Evolutionary conservation across 192 early-diverging fungal genomes (phyloP).

Genomic region (Coemansia umbellata): DNA sequence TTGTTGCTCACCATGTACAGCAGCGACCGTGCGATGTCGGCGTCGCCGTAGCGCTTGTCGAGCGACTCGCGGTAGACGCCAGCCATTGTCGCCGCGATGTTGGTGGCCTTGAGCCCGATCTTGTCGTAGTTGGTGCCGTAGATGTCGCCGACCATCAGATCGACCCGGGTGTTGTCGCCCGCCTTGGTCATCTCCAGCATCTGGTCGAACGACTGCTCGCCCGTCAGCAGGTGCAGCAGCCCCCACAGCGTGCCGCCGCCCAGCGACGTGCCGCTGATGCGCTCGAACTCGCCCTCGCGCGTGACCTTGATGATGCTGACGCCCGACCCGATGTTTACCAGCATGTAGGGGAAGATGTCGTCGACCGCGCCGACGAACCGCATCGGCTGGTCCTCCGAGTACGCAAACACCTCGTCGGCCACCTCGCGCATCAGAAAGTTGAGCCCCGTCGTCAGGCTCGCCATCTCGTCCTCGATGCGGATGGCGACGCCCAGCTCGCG

Average conservation of each 20-base stretch:
- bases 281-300: slow-evolving; percentile 75
- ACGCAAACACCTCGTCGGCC: slow-evolving; percentile 91
- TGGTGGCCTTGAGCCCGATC: slow-evolving; percentile 88
- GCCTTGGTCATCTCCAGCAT: slow-evolving; percentile 81
- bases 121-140: slow-evolving; percentile 88
- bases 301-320: slow-evolving; percentile 96
- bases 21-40: slow-evolving; percentile 85
- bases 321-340: slow-evolving; percentile 97
- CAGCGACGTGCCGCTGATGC: slow-evolving; percentile 84
- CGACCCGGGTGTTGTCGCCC: slow-evolving; percentile 90
- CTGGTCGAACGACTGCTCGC: slow-evolving; percentile 84
- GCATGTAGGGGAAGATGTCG: slow-evolving; percentile 86
- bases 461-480: slow-evolving; percentile 92
- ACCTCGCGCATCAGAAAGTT: slow-evolving; percentile 92
- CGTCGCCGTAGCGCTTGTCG: slow-evolving; percentile 60
- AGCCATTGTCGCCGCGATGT: slow-evolving; percentile 93
- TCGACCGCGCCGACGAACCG: slow-evolving; percentile 53
- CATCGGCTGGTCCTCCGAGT: slow-evolving; percentile 71
- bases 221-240: slow-evolving; percentile 79
- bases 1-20: slow-evolving; percentile 98
- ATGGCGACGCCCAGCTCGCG: slow-evolving; percentile 68
- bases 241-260: slow-evolving; percentile 98
- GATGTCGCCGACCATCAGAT: slow-evolving; percentile 92
- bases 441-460: slow-evolving; percentile 75
- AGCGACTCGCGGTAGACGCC: slow-evolving; percentile 90